Percentiles rank a stretch among this genome's conserved stretches.
Evolutionary conservation across 2,329 filamentous ascomycete species (phyloP).

Genomic region (Arthrobotrys musiformis): DNA sequence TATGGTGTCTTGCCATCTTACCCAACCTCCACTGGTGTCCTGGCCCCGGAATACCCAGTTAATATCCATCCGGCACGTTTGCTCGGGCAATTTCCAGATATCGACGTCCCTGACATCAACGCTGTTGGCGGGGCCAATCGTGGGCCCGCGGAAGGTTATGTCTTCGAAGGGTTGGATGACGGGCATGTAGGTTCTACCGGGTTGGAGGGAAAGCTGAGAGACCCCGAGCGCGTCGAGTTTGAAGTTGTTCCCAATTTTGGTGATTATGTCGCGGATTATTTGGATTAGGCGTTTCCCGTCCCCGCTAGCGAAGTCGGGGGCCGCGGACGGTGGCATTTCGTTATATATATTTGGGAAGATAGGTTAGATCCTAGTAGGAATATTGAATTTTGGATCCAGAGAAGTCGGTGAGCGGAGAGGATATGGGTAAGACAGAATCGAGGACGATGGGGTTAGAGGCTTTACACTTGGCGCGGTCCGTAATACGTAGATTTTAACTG

Average conservation of each 20-base stretch:
- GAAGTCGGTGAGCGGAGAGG: too few species aligned
- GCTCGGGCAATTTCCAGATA: neutral
- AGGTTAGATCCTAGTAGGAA: too few species aligned
- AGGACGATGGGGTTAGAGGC: too few species aligned
- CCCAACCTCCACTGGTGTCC: too few species aligned
- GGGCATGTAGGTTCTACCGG: neutral
- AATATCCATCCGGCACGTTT: neutral
- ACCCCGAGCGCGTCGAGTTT: neutral
- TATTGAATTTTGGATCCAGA: too few species aligned
- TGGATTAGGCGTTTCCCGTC: neutral
- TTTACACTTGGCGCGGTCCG: too few species aligned
- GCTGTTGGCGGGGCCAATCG: neutral
- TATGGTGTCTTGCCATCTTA: neutral
- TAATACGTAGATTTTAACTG: too few species aligned
- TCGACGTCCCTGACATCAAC: neutral
- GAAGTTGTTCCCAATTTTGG: neutral
- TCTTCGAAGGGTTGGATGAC: neutral
- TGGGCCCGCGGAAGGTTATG: neutral
- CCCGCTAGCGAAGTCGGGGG: neutral
- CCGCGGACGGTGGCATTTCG: neutral
- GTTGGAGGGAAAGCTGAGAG: neutral
- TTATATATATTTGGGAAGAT: neutral
- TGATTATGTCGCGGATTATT: neutral
- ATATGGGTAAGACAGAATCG: too few species aligned
- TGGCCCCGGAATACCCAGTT: neutral